These are phyloP conservation scores for Orobanche coerulescens DNA, from an alignment of 257 asterid species.

Conservation along the genomic window DNA sequence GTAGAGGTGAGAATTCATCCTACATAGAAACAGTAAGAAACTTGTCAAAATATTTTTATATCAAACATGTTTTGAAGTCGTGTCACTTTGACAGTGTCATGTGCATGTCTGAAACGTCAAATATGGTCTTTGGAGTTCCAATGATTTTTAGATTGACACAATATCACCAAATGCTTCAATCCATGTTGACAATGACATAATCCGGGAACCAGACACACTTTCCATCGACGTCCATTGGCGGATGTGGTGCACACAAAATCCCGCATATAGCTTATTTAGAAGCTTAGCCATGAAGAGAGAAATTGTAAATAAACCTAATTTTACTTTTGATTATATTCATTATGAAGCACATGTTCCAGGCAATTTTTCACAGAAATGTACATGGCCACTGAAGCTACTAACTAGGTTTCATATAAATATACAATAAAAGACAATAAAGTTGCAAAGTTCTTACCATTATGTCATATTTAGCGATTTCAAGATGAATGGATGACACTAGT, in stretches of 20 bases:
- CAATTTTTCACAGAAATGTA: not conserved
- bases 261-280: not conserved
- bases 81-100: no score
- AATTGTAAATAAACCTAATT: no score
- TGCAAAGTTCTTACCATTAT: slow-evolving; percentile 46
- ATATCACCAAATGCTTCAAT: not conserved
- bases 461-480: slow-evolving; percentile 80
- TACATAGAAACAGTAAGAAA: no score
- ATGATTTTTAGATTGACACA: not conserved
- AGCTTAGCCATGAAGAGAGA: no score
- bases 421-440: not conserved
- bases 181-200: not conserved
- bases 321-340: not conserved
- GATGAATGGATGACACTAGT: slow-evolving; percentile 81
- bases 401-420: slow-evolving; percentile 4
- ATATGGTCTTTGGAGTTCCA: not conserved
- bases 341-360: not conserved
- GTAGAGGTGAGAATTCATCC: no score
- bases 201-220: not conserved
- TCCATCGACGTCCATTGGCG: not conserved
- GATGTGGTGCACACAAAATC: not conserved
- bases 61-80: no score
- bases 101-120: no score
- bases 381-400: not conserved
- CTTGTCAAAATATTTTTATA: no score